phyloP scores from a whole-genome alignment of 2,329 filamentous ascomycete genomes.

The Cordyceps fumosorosea region DNA sequence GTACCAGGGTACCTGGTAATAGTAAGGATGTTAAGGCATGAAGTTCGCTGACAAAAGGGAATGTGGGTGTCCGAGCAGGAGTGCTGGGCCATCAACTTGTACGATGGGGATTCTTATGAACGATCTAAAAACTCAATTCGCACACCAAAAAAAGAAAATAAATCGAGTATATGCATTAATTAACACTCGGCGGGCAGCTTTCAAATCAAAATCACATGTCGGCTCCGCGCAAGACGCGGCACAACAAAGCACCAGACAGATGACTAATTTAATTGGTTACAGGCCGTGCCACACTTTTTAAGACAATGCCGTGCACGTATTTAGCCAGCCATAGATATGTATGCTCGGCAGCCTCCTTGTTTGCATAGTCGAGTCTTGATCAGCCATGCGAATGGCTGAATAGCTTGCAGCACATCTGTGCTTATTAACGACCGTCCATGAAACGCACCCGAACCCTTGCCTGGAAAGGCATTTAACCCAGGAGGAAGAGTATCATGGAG shows the following conservation, averaged over 20 bases:
- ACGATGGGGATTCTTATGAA: background rate
- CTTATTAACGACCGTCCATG: background rate
- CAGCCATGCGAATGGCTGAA: background rate
- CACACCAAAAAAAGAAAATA: background rate
- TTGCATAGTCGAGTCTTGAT: background rate
- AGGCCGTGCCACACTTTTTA: no score
- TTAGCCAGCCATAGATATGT: no score
- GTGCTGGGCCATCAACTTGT: no score
- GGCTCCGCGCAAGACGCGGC: no score
- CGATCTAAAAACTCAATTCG: no score
- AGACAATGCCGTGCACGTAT: no score
- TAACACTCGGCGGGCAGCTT: background rate
- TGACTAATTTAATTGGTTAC: background rate
- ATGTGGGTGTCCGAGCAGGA: no score
- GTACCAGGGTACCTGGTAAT: no score
- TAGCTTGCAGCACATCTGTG: background rate
- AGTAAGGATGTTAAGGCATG: no score
- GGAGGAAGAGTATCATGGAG: background rate
- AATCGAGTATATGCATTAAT: background rate
- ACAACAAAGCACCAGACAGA: background rate
- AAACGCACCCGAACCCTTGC: background rate
- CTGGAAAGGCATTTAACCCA: background rate
- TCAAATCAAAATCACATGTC: background rate
- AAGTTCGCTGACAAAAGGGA: no score
- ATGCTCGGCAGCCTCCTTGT: no score